These are phyloP conservation scores for Phytophthora cajani DNA, from an alignment of 352 stramenopile genomes.

Conservation along the genomic window DNA sequence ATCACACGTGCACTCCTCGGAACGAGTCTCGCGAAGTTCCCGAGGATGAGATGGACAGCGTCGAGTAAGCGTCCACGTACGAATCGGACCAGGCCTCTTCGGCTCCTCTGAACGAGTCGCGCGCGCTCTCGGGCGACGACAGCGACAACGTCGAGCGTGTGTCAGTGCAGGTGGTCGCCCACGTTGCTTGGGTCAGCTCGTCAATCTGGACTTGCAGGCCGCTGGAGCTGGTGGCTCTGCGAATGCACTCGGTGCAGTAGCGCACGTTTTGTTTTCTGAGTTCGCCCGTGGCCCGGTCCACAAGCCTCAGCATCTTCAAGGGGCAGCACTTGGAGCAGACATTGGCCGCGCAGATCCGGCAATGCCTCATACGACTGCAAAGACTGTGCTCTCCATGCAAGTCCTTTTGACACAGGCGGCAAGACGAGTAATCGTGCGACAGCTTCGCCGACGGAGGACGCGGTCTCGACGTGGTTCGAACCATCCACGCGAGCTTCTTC, in stretches of 20 bases:
- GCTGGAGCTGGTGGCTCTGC: constrained; percentile 4
- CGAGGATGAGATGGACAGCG: constrained; percentile 11
- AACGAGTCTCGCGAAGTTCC: constrained; percentile 14
- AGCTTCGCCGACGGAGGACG: constrained; percentile 3
- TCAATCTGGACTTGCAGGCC: constrained; percentile 18
- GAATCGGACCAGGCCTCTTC: constrained; percentile 10
- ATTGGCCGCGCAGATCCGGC: constrained; percentile 5
- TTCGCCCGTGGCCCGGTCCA: background rate
- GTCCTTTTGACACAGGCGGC: constrained; percentile 19
- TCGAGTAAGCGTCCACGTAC: constrained; percentile 1
- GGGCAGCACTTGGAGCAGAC: constrained; percentile 9
- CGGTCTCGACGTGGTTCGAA: constrained; percentile 1
- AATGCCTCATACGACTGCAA: background rate
- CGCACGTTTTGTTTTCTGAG: constrained; percentile 6
- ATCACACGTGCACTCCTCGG: constrained; percentile 5
- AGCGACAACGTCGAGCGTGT: constrained; percentile 9
- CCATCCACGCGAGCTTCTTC: constrained; percentile 36
- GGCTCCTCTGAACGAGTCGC: constrained; percentile 11
- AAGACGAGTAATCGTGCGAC: constrained; percentile 4
- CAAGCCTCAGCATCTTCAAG: constrained; percentile 3
- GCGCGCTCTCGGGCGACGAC: constrained; percentile 8
- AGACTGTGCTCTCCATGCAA: constrained; percentile 12
- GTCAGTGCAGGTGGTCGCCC: constrained; percentile 1
- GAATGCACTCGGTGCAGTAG: constrained; percentile 20
- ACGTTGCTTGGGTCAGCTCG: constrained; percentile 11